Conservation (phyloP, 2,329 filamentous ascomycete species). For the Phialocephala sp. region DNA sequence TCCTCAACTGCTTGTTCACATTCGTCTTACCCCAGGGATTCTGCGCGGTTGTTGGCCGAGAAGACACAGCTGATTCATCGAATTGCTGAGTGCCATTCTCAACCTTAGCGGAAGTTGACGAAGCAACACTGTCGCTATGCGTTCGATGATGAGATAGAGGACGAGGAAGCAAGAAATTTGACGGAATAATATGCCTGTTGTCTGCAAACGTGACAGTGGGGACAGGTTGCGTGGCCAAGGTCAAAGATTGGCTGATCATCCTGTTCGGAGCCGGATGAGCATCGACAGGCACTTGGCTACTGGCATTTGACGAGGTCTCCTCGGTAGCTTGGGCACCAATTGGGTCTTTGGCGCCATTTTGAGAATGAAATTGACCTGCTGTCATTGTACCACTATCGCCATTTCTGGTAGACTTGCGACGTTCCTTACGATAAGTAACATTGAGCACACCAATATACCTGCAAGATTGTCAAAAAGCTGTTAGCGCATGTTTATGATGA, state of each 20-base stretch:
- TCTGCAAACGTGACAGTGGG: slow-evolving; percentile 94
- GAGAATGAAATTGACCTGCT: slow-evolving; percentile 29
- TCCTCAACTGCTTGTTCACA: slow-evolving; percentile 85
- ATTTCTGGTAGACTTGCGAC: slow-evolving; percentile 63
- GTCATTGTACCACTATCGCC: slow-evolving; percentile 50
- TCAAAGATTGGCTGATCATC: slow-evolving; percentile 76
- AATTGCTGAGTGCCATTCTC: slow-evolving; percentile 30
- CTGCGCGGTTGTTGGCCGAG: slow-evolving; percentile 10
- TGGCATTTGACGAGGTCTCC: not conserved
- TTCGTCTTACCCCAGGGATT: slow-evolving; percentile 82
- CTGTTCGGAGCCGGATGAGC: not conserved
- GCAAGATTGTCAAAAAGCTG: slow-evolving; percentile 20
- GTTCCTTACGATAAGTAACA: slow-evolving; percentile 90
- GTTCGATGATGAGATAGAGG: slow-evolving; percentile 46
- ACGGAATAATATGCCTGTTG: slow-evolving; percentile 90
- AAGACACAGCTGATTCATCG: not conserved
- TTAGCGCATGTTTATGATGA: not conserved
- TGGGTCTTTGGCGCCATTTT: slow-evolving; percentile 37
- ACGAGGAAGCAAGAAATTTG: slow-evolving; percentile 73
- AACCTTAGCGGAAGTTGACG: slow-evolving; percentile 44
- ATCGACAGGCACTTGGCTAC: not conserved
- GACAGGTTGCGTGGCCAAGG: slow-evolving; percentile 67
- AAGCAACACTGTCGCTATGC: slow-evolving; percentile 32
- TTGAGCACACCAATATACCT: slow-evolving; percentile 98
- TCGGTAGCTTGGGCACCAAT: not conserved